These are phyloP conservation scores for Pseudophaeomoniella oleicola DNA, from an alignment of 2,329 filamentous ascomycete species.

Conservation along the genomic window DNA sequence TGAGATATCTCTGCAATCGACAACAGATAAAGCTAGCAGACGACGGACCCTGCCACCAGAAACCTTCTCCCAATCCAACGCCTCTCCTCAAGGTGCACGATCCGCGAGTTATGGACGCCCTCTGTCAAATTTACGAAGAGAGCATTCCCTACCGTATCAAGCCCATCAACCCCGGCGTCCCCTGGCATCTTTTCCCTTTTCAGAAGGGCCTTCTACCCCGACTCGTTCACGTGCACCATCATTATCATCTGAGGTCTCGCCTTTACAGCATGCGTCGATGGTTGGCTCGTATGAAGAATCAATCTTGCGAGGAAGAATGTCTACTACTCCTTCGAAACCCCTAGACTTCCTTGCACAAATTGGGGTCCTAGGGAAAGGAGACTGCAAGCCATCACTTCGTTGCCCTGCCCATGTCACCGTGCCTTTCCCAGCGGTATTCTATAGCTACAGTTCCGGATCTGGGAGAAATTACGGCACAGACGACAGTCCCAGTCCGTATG, in stretches of 20 bases:
- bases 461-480: constrained; percentile 50
- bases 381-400: constrained; percentile 70
- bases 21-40: constrained; percentile 37
- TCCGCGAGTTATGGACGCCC: constrained; percentile 29
- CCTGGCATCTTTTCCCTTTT: constrained; percentile 45
- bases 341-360: constrained; percentile 91
- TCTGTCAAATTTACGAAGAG: constrained; percentile 36
- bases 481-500: constrained; percentile 89
- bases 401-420: constrained; percentile 85
- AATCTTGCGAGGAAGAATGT: constrained; percentile 90
- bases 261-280: constrained; percentile 82
- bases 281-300: constrained; percentile 97
- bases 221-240: constrained; percentile 51
- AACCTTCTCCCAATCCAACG: constrained; percentile 32
- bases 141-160: constrained; percentile 52
- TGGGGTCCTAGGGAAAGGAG: constrained; percentile 75
- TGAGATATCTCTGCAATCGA: constrained; percentile 41
- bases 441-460: constrained; percentile 65
- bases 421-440: constrained; percentile 89
- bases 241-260: constrained; percentile 56
- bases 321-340: constrained; percentile 82
- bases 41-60: constrained; percentile 60
- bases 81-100: constrained; percentile 21
- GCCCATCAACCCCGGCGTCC: constrained; percentile 67
- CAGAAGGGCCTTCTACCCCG: constrained; percentile 15